phyloP scores from a whole-genome alignment of 1,284 basidiomycete genomes.

The Hemileia vastatrix region DNA sequence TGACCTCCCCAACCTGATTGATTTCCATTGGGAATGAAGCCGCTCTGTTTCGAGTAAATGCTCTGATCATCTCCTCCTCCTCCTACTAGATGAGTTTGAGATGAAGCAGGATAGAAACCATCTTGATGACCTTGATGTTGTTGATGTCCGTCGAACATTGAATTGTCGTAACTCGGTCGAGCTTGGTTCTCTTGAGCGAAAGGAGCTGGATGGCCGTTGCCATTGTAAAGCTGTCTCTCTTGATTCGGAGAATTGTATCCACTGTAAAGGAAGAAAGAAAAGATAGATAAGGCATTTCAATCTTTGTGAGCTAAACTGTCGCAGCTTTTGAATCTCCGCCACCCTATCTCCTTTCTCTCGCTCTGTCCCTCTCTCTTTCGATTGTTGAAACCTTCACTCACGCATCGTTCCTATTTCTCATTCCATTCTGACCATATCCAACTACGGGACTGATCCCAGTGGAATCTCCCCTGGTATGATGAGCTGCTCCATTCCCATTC shows the following conservation, averaged over 20 bases:
- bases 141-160: too few species aligned
- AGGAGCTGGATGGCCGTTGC: neutral
- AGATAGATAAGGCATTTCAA: neutral
- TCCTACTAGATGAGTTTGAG: neutral
- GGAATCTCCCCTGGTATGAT: neutral
- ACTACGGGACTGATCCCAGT: neutral
- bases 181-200: neutral
- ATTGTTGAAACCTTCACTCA: too few species aligned
- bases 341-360: too few species aligned
- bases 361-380: too few species aligned
- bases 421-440: neutral
- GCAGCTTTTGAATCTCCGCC: neutral
- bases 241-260: neutral
- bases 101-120: neutral
- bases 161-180: neutral
- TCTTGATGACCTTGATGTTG: neutral
- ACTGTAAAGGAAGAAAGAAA: neutral
- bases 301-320: neutral
- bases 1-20: constrained; percentile 2
- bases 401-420: neutral
- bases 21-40: neutral
- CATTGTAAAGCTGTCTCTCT: neutral
- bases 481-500: neutral
- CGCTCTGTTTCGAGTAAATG: neutral
- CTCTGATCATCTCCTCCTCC: neutral